Evolutionary conservation across 345 rosid genomes (phyloP).

Genomic region (Moringa oleifera): DNA sequence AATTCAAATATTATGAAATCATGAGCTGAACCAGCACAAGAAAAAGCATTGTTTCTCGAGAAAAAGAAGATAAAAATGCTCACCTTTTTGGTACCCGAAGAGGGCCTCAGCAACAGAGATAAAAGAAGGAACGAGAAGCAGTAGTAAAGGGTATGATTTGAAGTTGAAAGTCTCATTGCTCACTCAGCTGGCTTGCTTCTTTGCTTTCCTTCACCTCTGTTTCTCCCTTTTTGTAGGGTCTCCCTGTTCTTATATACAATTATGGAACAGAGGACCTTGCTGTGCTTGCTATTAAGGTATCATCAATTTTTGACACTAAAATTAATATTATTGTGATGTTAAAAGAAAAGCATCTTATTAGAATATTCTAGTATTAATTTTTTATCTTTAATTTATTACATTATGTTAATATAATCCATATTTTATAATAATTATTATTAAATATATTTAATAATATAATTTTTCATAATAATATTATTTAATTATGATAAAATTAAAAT

Average conservation of each 20-base stretch:
- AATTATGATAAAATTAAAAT: too few species aligned
- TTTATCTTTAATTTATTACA: too few species aligned
- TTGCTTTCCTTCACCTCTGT: conserved; percentile 26
- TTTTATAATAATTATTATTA: too few species aligned
- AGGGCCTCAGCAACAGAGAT: conserved; percentile 20
- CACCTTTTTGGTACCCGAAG: conserved; percentile 44
- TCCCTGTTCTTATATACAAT: conserved; percentile 1
- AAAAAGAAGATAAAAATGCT: conserved; percentile 14
- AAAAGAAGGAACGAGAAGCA: conserved; percentile 25
- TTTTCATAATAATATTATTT: too few species aligned
- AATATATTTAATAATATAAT: too few species aligned
- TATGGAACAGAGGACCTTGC: background rate
- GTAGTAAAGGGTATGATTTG: conserved; percentile 13
- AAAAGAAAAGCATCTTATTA: too few species aligned
- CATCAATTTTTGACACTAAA: too few species aligned
- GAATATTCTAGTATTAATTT: too few species aligned
- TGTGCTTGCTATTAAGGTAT: background rate
- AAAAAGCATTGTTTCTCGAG: background rate
- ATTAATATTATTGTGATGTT: too few species aligned
- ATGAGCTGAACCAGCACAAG: too few species aligned
- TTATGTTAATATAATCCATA: too few species aligned
- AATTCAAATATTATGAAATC: background rate
- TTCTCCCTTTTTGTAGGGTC: background rate
- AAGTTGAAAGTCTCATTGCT: conserved; percentile 20
- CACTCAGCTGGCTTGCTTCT: background rate